Evolutionary conservation across 805 yeast genomes (phyloP).

Genomic region (Lipomyces sp.): DNA sequence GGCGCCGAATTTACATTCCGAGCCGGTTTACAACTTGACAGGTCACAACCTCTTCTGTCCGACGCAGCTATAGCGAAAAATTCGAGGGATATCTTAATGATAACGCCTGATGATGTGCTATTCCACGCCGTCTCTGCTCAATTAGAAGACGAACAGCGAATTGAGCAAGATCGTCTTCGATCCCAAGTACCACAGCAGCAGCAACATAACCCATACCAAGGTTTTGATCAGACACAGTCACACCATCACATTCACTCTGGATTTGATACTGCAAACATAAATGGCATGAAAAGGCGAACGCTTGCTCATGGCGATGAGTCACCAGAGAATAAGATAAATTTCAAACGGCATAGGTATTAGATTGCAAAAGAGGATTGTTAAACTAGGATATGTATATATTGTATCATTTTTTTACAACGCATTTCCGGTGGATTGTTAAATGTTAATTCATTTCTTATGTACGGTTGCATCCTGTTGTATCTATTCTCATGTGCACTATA

Average conservation of each 20-base stretch:
- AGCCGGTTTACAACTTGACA: conserved; percentile 32
- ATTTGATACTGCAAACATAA: background rate
- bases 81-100: conserved; percentile 27
- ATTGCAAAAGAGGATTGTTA: background rate
- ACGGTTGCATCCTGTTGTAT: background rate
- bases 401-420: background rate
- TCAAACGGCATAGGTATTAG: conserved; percentile 3
- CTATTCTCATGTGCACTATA: background rate
- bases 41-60: conserved; percentile 27
- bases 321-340: conserved; percentile 4
- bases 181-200: conserved; percentile 12
- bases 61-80: conserved; percentile 21
- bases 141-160: conserved; percentile 31
- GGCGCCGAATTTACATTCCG: conserved; percentile 25
- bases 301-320: background rate
- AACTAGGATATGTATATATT: background rate
- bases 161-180: conserved; percentile 14
- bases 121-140: conserved; percentile 36
- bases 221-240: background rate
- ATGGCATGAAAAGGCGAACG: background rate
- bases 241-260: conserved; percentile 1
- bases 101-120: conserved; percentile 33
- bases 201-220: conserved; percentile 8
- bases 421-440: background rate
- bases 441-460: background rate